These are phyloP conservation scores for Cyclostephanos invisitatus DNA, from an alignment of 108 stramenopile species.

Conservation along the genomic window DNA sequence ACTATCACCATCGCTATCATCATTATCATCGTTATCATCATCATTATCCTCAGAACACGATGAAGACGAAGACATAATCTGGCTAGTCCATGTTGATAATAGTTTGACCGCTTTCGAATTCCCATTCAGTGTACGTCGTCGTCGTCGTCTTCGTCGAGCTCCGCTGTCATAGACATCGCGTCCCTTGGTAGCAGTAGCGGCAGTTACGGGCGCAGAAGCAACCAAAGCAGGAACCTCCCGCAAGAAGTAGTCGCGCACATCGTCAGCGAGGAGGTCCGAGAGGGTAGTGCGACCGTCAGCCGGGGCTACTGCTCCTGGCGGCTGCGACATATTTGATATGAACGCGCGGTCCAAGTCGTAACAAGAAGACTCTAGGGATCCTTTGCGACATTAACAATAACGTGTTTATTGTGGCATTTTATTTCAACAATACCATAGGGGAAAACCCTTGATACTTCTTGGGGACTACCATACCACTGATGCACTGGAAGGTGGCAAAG, in stretches of 20 bases:
- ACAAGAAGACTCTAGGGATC: neutral
- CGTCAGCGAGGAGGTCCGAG: conserved; percentile 42
- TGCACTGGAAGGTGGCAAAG: too few species aligned
- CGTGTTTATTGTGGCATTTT: neutral
- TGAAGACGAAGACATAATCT: neutral
- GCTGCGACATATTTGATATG: neutral
- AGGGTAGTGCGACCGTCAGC: conserved; percentile 13
- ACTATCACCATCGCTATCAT: neutral
- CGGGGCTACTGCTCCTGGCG: neutral
- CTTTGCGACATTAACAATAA: neutral
- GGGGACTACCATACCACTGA: too few species aligned
- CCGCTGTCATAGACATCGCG: neutral
- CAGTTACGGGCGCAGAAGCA: neutral
- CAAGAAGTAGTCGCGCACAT: conserved; percentile 41
- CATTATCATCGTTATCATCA: neutral
- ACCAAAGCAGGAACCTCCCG: conserved; percentile 22
- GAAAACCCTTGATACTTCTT: too few species aligned
- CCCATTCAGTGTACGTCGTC: neutral
- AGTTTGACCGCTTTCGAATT: neutral
- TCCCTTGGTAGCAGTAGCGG: neutral
- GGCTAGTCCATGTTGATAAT: neutral
- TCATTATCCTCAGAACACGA: neutral
- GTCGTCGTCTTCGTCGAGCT: neutral
- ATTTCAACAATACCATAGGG: too few species aligned
- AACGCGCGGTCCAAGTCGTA: neutral